A percentile compares a stretch with the other conserved stretches of the same genome.
Conservation (phyloP, 441 rosid species). For the Jatropha multifida region DNA sequence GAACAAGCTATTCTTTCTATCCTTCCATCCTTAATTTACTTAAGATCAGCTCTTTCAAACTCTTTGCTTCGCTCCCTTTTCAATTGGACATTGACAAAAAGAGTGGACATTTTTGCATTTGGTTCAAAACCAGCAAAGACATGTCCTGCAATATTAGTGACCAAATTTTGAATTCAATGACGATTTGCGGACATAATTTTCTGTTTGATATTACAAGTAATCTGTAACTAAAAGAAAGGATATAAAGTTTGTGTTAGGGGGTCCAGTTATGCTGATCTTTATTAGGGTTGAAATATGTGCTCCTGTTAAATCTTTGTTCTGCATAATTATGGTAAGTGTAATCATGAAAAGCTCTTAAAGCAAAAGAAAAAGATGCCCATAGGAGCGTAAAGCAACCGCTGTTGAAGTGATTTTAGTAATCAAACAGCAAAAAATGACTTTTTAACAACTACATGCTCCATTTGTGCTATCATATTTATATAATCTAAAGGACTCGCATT, state of each 20-base stretch:
- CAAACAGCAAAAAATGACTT: slow-evolving; percentile 43
- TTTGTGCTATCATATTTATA: slow-evolving; percentile 23
- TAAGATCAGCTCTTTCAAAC: too few relatives aligned
- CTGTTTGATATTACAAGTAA: not conserved
- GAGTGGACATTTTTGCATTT: not conserved
- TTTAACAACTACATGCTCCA: slow-evolving; percentile 25
- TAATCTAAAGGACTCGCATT: slow-evolving; percentile 40
- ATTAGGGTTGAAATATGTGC: slow-evolving; percentile 28
- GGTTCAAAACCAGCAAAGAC: not conserved
- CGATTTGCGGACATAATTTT: not conserved
- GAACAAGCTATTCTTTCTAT: not conserved
- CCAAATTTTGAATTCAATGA: slow-evolving; percentile 3
- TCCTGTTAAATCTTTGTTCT: slow-evolving; percentile 28
- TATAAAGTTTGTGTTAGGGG: slow-evolving; percentile 17
- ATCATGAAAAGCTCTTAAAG: slow-evolving; percentile 43
- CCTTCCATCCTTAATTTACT: not conserved
- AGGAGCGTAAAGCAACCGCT: slow-evolving; percentile 36
- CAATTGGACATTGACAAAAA: not conserved
- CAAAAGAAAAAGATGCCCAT: slow-evolving; percentile 37
- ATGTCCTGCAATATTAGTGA: not conserved
- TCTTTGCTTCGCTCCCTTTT: not conserved
- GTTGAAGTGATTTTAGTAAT: slow-evolving; percentile 23
- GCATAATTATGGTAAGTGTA: slow-evolving; percentile 31
- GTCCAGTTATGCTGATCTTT: slow-evolving; percentile 28
- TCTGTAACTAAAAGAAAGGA: slow-evolving; percentile 9